These are phyloP conservation scores for Albatrellus ellisii DNA, from an alignment of 768 basidiomycete genomes.

Conservation along the genomic window DNA sequence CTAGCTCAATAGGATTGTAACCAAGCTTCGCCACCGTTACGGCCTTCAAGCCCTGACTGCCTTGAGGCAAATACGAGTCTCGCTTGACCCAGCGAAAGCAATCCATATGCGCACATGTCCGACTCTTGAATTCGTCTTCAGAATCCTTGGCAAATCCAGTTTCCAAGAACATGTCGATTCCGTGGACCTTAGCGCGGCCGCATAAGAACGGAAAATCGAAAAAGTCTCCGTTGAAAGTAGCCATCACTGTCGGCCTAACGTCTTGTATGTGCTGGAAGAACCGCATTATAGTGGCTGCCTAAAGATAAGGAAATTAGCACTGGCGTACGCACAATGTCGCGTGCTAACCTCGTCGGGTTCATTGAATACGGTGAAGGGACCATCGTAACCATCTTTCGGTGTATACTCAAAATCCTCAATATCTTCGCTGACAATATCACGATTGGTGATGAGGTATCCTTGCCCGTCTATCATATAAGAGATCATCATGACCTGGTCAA, in stretches of 20 bases:
- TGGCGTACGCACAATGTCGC: too few species aligned
- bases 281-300: conserved; percentile 70
- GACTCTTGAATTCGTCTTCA: conserved; percentile 92
- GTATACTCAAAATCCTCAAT: conserved; percentile 99
- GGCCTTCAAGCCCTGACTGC: conserved; percentile 95
- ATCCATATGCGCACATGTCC: conserved; percentile 94
- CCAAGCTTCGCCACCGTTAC: conserved; percentile 94
- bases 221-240: conserved; percentile 97
- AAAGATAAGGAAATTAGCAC: too few species aligned
- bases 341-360: conserved; percentile 80
- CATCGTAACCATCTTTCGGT: conserved; percentile 94
- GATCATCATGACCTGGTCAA: conserved; percentile 99
- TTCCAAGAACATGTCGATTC: conserved; percentile 94
- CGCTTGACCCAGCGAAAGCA: conserved; percentile 99
- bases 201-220: conserved; percentile 98
- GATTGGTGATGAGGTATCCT: conserved; percentile 93
- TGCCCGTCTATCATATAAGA: conserved; percentile 99
- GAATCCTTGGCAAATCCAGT: conserved; percentile 85
- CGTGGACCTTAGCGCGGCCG: conserved; percentile 72
- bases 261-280: conserved; percentile 95
- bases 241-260: conserved; percentile 91
- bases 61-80: conserved; percentile 96
- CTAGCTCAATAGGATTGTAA: conserved; percentile 92
- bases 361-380: conserved; percentile 92
- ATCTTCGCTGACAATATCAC: conserved; percentile 94